A percentile compares a stretch with the other conserved stretches of the same genome.
Evolutionary conservation across 768 basidiomycete genomes (phyloP).

Genomic region (Phaeotremella skinneri): DNA sequence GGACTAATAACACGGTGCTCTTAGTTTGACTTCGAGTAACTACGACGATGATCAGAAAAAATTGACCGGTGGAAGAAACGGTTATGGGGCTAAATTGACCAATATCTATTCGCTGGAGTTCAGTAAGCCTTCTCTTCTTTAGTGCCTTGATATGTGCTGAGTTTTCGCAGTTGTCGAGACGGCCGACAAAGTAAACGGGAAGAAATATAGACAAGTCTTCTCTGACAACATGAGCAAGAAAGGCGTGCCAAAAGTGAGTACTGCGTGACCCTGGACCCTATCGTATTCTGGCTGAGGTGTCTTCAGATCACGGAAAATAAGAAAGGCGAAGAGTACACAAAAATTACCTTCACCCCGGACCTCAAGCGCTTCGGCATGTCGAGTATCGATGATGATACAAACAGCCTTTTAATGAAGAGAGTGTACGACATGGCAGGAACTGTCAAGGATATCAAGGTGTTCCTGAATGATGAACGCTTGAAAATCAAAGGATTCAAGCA

Average conservation of each 20-base stretch:
- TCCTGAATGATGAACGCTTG: constrained; percentile 82
- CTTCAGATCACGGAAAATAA: constrained; percentile 75
- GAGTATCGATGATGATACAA: constrained; percentile 83
- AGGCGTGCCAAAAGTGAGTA: constrained; percentile 68
- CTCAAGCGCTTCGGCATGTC: constrained; percentile 85
- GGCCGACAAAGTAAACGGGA: constrained; percentile 75
- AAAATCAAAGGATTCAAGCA: constrained; percentile 91
- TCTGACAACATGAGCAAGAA: constrained; percentile 87
- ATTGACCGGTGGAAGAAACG: constrained; percentile 95
- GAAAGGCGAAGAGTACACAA: constrained; percentile 85
- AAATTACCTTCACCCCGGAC: constrained; percentile 89
- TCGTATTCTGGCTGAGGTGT: constrained; percentile 4
- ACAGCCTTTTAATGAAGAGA: constrained; percentile 82
- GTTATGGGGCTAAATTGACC: constrained; percentile 95
- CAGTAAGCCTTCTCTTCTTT: constrained; percentile 51
- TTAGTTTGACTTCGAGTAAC: constrained; percentile 81
- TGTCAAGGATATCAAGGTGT: constrained; percentile 86
- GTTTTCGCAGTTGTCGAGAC: constrained; percentile 68
- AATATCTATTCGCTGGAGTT: constrained; percentile 98
- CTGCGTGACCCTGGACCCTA: background rate
- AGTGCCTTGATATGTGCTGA: background rate
- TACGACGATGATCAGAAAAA: constrained; percentile 99
- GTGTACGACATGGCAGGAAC: constrained; percentile 98
- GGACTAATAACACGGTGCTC: background rate
- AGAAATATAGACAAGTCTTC: constrained; percentile 96